Evolutionary conservation across 805 yeast species (phyloP).

Genomic region (Monosporozyma siamensis): DNA sequence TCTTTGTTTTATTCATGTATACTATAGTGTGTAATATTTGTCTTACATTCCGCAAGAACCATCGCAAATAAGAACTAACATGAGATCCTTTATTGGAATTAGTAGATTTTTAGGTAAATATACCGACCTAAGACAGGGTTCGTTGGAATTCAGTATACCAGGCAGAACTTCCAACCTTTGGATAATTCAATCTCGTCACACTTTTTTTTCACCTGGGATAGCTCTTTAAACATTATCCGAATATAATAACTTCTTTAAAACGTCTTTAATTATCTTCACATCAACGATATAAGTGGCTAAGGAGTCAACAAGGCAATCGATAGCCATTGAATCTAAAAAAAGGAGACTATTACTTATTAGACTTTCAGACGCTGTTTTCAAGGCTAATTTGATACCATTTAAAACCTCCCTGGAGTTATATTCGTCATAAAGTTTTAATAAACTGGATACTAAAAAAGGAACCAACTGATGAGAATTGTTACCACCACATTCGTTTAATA

Average conservation of each 20-base stretch:
- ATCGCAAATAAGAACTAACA: conserved; percentile 23
- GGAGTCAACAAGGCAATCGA: conserved; percentile 7
- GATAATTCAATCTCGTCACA: conserved; percentile 23
- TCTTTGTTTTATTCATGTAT: conserved; percentile 17
- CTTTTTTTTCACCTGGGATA: conserved; percentile 19
- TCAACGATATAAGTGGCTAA: conserved; percentile 11
- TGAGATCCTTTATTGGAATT: conserved; percentile 14
- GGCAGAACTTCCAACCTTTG: conserved; percentile 26
- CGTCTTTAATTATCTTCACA: conserved; percentile 12
- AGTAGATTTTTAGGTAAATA: conserved; percentile 20
- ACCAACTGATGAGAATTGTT: conserved; percentile 15
- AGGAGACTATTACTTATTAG: conserved; percentile 12
- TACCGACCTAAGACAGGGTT: conserved; percentile 24
- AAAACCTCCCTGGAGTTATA: conserved; percentile 13
- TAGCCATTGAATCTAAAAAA: conserved; percentile 8
- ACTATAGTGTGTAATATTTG: conserved; percentile 23
- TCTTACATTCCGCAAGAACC: conserved; percentile 22
- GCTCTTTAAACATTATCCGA: conserved; percentile 27
- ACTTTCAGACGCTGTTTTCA: conserved; percentile 11
- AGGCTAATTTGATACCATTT: conserved; percentile 10
- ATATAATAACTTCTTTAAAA: conserved; percentile 15
- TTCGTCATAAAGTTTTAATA: conserved; percentile 14
- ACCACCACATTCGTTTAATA: conserved; percentile 18
- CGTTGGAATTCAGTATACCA: conserved; percentile 23
- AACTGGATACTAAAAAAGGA: conserved; percentile 12